phyloP scores from a whole-genome alignment of 202 grass and related monocot species.

The Panicum hallii region DNA sequence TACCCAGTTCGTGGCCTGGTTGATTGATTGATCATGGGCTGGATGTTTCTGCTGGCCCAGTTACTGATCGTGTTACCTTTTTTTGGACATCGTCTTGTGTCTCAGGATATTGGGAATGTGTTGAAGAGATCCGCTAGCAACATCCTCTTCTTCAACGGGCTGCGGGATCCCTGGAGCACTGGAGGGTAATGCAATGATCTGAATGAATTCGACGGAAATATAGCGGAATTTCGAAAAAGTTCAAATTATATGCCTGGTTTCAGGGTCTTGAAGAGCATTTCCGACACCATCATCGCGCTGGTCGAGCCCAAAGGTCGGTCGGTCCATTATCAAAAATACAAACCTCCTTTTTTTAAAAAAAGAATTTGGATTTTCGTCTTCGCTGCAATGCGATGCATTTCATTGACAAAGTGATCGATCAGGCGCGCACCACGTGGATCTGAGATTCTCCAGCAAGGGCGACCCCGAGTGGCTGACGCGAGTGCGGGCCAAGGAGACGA shows the following conservation, averaged over 20 bases:
- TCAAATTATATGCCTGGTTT: not conserved
- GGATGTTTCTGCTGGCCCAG: not conserved
- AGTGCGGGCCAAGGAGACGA: constrained; percentile 53
- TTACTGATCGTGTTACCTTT: not conserved
- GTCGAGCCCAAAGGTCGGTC: constrained; percentile 60
- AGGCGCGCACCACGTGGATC: constrained; percentile 67
- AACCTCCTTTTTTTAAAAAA: no score
- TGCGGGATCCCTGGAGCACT: constrained; percentile 79
- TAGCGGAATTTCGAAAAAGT: not conserved
- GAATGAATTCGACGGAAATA: not conserved
- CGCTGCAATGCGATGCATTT: not conserved
- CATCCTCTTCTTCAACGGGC: constrained; percentile 81
- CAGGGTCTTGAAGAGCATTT: constrained; percentile 59
- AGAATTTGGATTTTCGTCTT: not conserved
- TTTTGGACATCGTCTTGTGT: not conserved
- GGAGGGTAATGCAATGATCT: constrained; percentile 46
- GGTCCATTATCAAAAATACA: not conserved
- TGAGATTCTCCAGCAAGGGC: constrained; percentile 59
- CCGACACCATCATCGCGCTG: constrained; percentile 53
- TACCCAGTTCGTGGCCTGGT: not conserved
- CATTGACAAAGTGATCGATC: not conserved
- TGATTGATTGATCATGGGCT: not conserved
- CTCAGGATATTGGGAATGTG: constrained; percentile 57
- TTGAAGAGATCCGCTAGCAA: constrained; percentile 65
- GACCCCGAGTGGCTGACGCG: constrained; percentile 63